Conservation (phyloP, 768 basidiomycete species). For the Agrocybe praecox region DNA sequence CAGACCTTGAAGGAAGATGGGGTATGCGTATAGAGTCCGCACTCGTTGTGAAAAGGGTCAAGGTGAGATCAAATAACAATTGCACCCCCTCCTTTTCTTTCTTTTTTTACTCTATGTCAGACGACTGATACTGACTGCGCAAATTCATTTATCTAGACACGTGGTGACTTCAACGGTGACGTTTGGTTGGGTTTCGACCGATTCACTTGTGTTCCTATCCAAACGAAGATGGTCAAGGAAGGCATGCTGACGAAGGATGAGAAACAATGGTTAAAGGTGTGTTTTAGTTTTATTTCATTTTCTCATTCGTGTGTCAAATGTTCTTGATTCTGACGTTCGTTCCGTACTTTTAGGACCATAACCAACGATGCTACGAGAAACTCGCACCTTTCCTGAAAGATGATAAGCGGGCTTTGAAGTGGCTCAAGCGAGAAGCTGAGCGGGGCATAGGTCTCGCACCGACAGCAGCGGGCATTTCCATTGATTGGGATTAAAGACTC, state of each 20-base stretch:
- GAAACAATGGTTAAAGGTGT: slow-evolving; percentile 81
- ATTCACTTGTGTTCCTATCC: slow-evolving; percentile 92
- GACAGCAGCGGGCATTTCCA: slow-evolving; percentile 69
- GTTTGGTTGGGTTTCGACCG: slow-evolving; percentile 92
- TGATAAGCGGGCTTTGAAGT: slow-evolving; percentile 80
- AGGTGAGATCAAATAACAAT: slow-evolving; percentile 35
- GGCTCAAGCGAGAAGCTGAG: slow-evolving; percentile 77
- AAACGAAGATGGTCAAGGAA: slow-evolving; percentile 86
- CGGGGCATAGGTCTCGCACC: slow-evolving; percentile 74
- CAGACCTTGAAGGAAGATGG: slow-evolving; percentile 78
- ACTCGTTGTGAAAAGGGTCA: slow-evolving; percentile 68
- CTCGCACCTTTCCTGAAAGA: slow-evolving; percentile 69
- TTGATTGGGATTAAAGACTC: slow-evolving; percentile 74
- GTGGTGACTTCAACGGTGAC: slow-evolving; percentile 68
- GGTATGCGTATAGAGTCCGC: slow-evolving; percentile 95
- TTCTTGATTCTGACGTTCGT: slow-evolving; percentile 3
- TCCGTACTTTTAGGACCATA: slow-evolving; percentile 65
- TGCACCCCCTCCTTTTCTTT: slow-evolving; percentile 11
- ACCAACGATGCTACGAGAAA: slow-evolving; percentile 66
- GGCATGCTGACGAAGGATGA: slow-evolving; percentile 85
- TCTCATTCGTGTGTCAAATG: background rate
- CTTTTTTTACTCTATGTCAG: background rate
- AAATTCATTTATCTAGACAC: slow-evolving; percentile 49
- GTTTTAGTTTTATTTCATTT: slow-evolving; percentile 18
- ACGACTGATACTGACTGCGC: slow-evolving; percentile 1